Evolutionary conservation across 1,284 basidiomycete species (phyloP), one percentile per base, ranked within the genome.

Genomic region (Ceratobasidium sp.): DNA sequence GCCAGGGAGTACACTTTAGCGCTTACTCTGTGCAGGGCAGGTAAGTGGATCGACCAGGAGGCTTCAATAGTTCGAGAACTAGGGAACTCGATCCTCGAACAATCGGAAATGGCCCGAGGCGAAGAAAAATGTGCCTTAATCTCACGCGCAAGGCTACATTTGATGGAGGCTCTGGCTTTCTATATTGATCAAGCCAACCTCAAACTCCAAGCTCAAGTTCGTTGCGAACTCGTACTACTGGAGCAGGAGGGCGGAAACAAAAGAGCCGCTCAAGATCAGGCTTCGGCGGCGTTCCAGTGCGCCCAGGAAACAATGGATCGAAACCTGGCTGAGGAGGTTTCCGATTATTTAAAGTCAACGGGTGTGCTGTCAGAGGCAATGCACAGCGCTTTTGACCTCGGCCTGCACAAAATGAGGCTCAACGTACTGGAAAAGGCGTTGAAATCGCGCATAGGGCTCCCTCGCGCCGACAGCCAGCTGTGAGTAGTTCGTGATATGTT

Each of bases 171-270:
- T 7, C 74, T 76, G 10, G 56, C 64, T 4, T 42, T 76, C 1
- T 56, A 40, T 40, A 20, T 17, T 17, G 40, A 20, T 20, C 74
- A 56, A n/a, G 52, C n/a, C 13, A 57, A 76, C 23, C 48, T 57
- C 0, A 50, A 76, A 46, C 62, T 66, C 38, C 74, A 76, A 26
- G 74, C 40, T 59, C 62, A 62, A 59, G 74, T 76, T 67, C 74
- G 64, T 28, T 76, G 74, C 28, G 74, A 76, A 15, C 64, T 76
- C 20, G 15, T 57, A 38, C 52, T 42, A 13, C 74, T 76, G 13
- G 74, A 76, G 52, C 6, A 10, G 15, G 62, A 67, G 33, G 62
- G 40, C 10, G 40, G 48, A 13, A 76, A 76, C 26, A 28, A 57
- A 46, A 12, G 13, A 9, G 52, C 48, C 12, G 74, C 74, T 44